Evolutionary conservation across 2,329 filamentous ascomycete species (phyloP), one percentile per base, ranked within the genome.

Genomic region (Calonectria multiphialidica): DNA sequence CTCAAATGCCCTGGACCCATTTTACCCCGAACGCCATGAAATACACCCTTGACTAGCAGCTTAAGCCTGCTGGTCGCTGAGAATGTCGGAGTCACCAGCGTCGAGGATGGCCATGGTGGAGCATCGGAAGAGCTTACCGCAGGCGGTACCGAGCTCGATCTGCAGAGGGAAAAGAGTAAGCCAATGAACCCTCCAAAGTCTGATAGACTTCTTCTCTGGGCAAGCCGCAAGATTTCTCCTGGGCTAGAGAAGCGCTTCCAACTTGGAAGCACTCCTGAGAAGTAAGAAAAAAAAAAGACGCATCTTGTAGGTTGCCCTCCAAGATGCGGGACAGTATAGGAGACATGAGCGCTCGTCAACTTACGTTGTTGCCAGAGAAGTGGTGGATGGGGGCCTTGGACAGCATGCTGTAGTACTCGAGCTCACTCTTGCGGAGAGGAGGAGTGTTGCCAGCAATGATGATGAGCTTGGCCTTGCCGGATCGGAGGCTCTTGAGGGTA

Each of bases 91-190:
- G 92, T 98, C 94, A 92, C 96, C 97, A 85, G 96, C 95, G 88
- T 99, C 97, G 80, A 98, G 90, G 85, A 98, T 94, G 82, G 96
- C 93, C 94, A 99, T 97, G 88, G 96, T 98, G 80, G 95, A 96
- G 93, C 95, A 98, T 82, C 95, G 92, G 94, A 98, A 99, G 85
- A 99, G 94, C 91, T 98, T 98, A 91, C 97, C 97, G 90, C 96
- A 98, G 81, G 95, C 96, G 84, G 96, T 98, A 84, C 97, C 97
- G 80, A 99, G 92, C 90, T 98, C 97, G 85, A 98, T 98, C 96
- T 98, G 86, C 86, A 83, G 72, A 71, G 75, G 75, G 74, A 80
- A 73, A 84, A 76, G 81, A 83, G 90, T 93, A 88, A 93, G 91
- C 91, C 85, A 81, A 83, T 86, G 83, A 87, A 93, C 95, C 95